A percentile compares a stretch with the other conserved stretches of the same genome.
Evolutionary conservation across 805 yeast genomes (phyloP).

Genomic region (Spathaspora boniae): DNA sequence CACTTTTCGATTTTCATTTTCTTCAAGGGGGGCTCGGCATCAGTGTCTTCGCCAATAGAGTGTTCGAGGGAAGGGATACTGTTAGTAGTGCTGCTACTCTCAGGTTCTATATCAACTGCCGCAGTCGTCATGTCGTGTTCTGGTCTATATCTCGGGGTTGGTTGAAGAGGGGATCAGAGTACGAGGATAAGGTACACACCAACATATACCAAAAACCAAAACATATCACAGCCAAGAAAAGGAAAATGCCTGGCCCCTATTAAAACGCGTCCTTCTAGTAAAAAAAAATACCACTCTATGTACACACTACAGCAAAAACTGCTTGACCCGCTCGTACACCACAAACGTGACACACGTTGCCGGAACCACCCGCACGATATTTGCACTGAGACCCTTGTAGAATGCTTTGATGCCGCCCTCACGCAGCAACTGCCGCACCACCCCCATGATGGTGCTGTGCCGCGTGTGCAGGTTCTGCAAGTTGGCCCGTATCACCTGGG

Average conservation of each 20-base stretch:
- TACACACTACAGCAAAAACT: conserved; percentile 2
- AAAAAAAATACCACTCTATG: too few species aligned
- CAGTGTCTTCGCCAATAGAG: background rate
- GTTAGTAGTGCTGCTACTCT: too few species aligned
- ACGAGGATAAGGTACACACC: too few species aligned
- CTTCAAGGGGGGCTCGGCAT: background rate
- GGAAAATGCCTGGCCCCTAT: too few species aligned
- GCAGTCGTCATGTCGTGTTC: too few species aligned
- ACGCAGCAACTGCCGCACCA: conserved; percentile 38
- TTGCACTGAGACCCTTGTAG: conserved; percentile 80
- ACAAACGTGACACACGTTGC: conserved; percentile 89
- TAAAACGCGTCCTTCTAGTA: too few species aligned
- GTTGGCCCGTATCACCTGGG: conserved; percentile 76
- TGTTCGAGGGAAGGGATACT: too few species aligned
- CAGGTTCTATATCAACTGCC: too few species aligned
- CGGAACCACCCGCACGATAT: conserved; percentile 79
- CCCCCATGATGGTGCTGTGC: conserved; percentile 21
- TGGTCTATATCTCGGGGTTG: too few species aligned
- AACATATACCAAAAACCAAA: too few species aligned
- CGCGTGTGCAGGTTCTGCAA: conserved; percentile 47
- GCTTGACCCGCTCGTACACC: conserved; percentile 65
- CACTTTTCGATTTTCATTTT: conserved; percentile 15
- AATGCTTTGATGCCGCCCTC: conserved; percentile 64
- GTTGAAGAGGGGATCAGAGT: too few species aligned
- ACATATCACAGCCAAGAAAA: too few species aligned